Base-by-base conservation (phyloP, 2,329 filamentous ascomycete genomes). In the Aureobasidium sp. region DNA sequence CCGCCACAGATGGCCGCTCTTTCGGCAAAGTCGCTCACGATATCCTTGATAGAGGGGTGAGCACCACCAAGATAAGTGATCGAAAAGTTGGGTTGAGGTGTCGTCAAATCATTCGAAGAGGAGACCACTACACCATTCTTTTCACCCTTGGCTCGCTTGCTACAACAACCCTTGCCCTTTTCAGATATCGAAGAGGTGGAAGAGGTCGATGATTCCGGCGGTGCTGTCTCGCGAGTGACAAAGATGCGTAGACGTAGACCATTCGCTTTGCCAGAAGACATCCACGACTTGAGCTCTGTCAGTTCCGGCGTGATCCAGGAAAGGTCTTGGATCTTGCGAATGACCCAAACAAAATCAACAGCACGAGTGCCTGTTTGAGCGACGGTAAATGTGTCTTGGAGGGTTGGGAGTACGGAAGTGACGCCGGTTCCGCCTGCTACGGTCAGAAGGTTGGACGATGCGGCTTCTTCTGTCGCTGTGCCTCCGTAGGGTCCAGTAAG, bases 391-490 rank as follows among this genome's bases (percentile, higher is more conserved):
- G 88, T 73, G 2, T 84, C 86, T 57, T 90, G 78, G 11, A 81
- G 73, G 2, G 89, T 68, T 0, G 88, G 90, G n/a, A 83, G 74
- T 23, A 91, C 72, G 70, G 94, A 87, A 58, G 95, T 82, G 27
- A 89, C 71, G 0, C 79, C 83, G 79, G 93, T 91, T 70, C 62
- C 62, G 19, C 62, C 62, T 23, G 60, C 60, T 6, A 63, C 27
- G 29, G 60, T 43, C 8, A 63, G 38, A 13, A 63, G 27, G 23
- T 61, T 61, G 9, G 45, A 60, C 11, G 23, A 23, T 10, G 46
- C 31, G 17, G 46, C 19, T 19, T 60, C 47, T 7, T 49, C 49
- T 7, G 46, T 25, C 3, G 57, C 23, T 8, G 37, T 19, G n/a
- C 60, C 62, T 2, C 86, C 85, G 64, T 88, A 89, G 0, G 84